Evolutionary conservation across 2,329 filamentous ascomycete genomes (phyloP).

Genomic region (Penicillium sp.): DNA sequence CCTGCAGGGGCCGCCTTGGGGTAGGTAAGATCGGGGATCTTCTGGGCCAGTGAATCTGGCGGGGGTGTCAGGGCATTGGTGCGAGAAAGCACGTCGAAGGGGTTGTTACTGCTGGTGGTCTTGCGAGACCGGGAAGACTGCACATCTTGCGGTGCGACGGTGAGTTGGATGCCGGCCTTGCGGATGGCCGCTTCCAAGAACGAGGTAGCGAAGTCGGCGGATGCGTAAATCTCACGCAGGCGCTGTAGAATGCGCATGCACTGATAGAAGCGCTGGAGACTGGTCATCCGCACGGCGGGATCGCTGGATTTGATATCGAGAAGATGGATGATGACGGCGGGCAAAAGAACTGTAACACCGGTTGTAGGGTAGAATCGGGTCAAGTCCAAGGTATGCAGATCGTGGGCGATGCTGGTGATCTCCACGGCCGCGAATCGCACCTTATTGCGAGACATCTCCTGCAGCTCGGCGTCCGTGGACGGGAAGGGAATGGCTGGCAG

Average conservation of each 20-base stretch:
- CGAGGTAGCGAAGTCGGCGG: conserved; percentile 92
- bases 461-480: conserved; percentile 62
- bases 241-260: conserved; percentile 91
- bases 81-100: conserved; percentile 23
- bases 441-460: conserved; percentile 77
- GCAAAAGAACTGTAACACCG: conserved; percentile 84
- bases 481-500: conserved; percentile 67
- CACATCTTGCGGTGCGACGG: conserved; percentile 42
- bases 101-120: conserved; percentile 12
- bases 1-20: conserved; percentile 26
- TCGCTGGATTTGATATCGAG: conserved; percentile 86
- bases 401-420: conserved; percentile 79
- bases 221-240: conserved; percentile 83
- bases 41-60: conserved; percentile 41
- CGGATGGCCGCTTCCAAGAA: conserved; percentile 91
- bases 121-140: conserved; percentile 19
- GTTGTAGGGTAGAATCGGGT: conserved; percentile 83
- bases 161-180: conserved; percentile 76
- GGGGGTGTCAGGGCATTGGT: conserved; percentile 40
- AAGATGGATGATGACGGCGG: conserved; percentile 90
- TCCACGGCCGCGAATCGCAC: conserved; percentile 80
- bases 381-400: conserved; percentile 69
- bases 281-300: conserved; percentile 67
- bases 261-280: conserved; percentile 77
- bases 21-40: conserved; percentile 40